A percentile compares a stretch with the other conserved stretches of the same genome.
phyloP scores from a whole-genome alignment of 2,329 filamentous ascomycete species.

The Talaromyces sp. region DNA sequence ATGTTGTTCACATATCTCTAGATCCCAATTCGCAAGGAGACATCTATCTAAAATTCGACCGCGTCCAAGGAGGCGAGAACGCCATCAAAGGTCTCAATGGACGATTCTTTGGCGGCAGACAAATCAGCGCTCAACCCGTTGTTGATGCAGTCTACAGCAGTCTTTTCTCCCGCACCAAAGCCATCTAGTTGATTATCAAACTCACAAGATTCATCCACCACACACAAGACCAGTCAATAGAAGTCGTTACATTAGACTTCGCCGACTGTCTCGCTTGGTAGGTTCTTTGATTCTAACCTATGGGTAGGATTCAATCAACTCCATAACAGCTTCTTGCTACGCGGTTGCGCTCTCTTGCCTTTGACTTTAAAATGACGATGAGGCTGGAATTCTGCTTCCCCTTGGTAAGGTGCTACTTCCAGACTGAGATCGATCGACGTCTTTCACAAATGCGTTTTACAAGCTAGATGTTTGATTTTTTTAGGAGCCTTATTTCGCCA shows the following conservation, averaged over 20 bases:
- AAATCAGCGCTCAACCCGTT: constrained; percentile 91
- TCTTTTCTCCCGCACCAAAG: constrained; percentile 83
- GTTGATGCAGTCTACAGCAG: constrained; percentile 99
- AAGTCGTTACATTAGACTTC: constrained; percentile 17
- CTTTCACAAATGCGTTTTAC: constrained; percentile 2
- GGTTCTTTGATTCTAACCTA: constrained; percentile 24
- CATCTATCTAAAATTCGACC: constrained; percentile 97
- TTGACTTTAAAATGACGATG: background rate
- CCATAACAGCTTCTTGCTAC: background rate
- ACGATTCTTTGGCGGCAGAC: constrained; percentile 87
- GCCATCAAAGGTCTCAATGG: constrained; percentile 97
- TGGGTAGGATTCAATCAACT: constrained; percentile 25
- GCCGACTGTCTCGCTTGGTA: constrained; percentile 24
- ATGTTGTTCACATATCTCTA: constrained; percentile 93
- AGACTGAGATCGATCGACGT: constrained; percentile 7
- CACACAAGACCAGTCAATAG: background rate
- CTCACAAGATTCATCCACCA: background rate
- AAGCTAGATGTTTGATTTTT: constrained; percentile 5
- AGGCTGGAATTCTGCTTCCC: constrained; percentile 18
- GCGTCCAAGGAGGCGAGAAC: constrained; percentile 91
- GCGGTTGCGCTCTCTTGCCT: constrained; percentile 1
- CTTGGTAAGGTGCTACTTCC: constrained; percentile 20
- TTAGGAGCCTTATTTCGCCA: constrained; percentile 15
- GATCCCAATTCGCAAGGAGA: constrained; percentile 93
- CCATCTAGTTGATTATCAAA: constrained; percentile 55